A percentile compares a stretch with the other conserved stretches of the same genome.
Conservation (phyloP, 352 stramenopile genomes). For the Peronospora tabacina region DNA sequence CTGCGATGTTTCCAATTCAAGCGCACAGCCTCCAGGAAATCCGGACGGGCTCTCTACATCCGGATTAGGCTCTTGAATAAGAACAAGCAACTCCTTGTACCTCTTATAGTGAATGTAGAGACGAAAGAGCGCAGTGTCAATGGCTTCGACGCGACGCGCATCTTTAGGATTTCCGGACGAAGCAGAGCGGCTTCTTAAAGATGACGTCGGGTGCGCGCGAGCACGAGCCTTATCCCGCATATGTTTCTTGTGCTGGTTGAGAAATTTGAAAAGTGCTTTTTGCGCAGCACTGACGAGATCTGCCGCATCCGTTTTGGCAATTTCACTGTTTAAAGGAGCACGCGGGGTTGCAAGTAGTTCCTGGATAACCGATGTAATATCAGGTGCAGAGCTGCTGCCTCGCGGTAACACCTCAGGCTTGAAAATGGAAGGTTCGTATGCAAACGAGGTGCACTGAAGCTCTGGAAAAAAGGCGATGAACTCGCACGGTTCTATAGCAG, state of each 20-base stretch:
- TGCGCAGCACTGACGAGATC: slow-evolving; percentile 54
- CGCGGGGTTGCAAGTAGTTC: slow-evolving; percentile 52
- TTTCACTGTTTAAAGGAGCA: slow-evolving; percentile 42
- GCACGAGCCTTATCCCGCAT: slow-evolving; percentile 60
- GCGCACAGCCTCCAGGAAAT: slow-evolving; percentile 37
- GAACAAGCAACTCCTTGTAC: slow-evolving; percentile 67
- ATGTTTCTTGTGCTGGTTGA: slow-evolving; percentile 77
- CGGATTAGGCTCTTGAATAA: slow-evolving; percentile 66
- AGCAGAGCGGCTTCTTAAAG: slow-evolving; percentile 28
- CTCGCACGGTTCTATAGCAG: slow-evolving; percentile 76
- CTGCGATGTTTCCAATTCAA: slow-evolving; percentile 63
- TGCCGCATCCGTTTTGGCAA: slow-evolving; percentile 44
- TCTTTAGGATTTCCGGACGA: slow-evolving; percentile 50
- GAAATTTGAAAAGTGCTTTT: slow-evolving; percentile 74
- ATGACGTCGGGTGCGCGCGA: slow-evolving; percentile 31
- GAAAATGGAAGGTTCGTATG: slow-evolving; percentile 73
- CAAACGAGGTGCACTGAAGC: slow-evolving; percentile 70
- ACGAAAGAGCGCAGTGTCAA: slow-evolving; percentile 79
- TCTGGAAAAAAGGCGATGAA: slow-evolving; percentile 85
- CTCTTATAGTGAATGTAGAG: slow-evolving; percentile 74
- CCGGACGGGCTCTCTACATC: slow-evolving; percentile 34
- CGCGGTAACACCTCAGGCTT: slow-evolving; percentile 80
- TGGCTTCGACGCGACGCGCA: slow-evolving; percentile 63
- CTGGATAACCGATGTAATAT: slow-evolving; percentile 73
- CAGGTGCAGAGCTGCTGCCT: slow-evolving; percentile 56